Evolutionary conservation across 176 grass and related monocot genomes (phyloP).

Genomic region (Carex parvula): DNA sequence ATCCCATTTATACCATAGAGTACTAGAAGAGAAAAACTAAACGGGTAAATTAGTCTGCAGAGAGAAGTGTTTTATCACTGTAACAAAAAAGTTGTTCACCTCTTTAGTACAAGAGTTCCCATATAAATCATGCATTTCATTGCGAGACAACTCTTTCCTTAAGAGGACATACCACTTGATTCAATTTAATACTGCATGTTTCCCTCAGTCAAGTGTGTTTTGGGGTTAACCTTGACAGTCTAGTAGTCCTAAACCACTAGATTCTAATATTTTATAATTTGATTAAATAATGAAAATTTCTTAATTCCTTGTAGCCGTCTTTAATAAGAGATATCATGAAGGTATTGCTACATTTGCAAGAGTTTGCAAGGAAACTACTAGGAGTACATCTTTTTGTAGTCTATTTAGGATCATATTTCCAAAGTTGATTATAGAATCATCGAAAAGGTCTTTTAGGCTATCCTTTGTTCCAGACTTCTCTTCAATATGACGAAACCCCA

Average conservation of each 20-base stretch:
- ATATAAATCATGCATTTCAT: neutral
- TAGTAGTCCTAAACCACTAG: neutral
- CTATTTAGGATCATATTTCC: neutral
- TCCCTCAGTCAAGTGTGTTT: neutral
- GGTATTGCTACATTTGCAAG: neutral
- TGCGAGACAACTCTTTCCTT: neutral
- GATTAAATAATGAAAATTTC: neutral
- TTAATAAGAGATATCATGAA: neutral
- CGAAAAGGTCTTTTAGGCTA: neutral
- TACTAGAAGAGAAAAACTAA: neutral
- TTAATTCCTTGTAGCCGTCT: neutral
- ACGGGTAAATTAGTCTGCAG: neutral
- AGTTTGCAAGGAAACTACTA: neutral
- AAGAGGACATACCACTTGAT: neutral
- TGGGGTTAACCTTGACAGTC: neutral
- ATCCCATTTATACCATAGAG: slow-evolving; percentile 3
- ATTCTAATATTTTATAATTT: neutral
- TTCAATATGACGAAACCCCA: neutral
- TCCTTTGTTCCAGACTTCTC: neutral
- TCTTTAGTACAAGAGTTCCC: neutral
- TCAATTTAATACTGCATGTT: neutral
- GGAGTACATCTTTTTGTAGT: neutral
- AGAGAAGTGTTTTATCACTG: neutral
- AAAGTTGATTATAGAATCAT: neutral
- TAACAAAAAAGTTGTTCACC: neutral